Evolutionary conservation across 352 stramenopile species (phyloP).

Genomic region (Phytophthora lateralis): DNA sequence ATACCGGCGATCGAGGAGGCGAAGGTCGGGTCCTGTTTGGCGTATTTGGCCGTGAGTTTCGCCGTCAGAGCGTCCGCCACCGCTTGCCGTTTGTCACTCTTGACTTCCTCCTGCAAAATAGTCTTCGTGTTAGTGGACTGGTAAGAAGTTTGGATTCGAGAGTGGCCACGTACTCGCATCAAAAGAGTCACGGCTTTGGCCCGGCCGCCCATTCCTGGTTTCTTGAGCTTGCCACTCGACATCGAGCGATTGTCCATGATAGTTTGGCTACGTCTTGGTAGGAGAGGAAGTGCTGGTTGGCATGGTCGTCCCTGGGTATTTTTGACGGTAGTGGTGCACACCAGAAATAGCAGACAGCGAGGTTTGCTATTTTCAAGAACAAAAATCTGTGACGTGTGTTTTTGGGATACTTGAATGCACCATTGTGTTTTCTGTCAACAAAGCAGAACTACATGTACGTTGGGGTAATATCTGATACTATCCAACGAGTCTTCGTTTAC

Average conservation of each 20-base stretch:
- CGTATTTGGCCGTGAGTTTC: conserved; percentile 64
- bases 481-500: neutral
- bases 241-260: conserved; percentile 35
- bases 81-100: conserved; percentile 66
- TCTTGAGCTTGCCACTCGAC: conserved; percentile 18
- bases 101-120: conserved; percentile 50
- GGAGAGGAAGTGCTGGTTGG: conserved; percentile 1
- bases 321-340: neutral
- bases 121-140: neutral
- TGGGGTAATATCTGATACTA: neutral
- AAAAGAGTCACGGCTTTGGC: conserved; percentile 31
- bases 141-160: neutral
- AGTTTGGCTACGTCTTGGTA: conserved; percentile 3
- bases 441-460: neutral
- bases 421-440: too few species aligned
- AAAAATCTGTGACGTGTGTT: neutral
- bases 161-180: conserved; percentile 21
- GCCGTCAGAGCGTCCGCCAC: conserved; percentile 55
- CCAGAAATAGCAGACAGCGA: conserved; percentile 14
- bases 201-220: conserved; percentile 16
- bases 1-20: conserved; percentile 60
- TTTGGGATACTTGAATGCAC: neutral
- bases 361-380: conserved; percentile 15
- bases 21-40: conserved; percentile 57
- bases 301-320: conserved; percentile 4